Conservation (phyloP, 345 rosid genomes). For the Isatis tinctoria region DNA sequence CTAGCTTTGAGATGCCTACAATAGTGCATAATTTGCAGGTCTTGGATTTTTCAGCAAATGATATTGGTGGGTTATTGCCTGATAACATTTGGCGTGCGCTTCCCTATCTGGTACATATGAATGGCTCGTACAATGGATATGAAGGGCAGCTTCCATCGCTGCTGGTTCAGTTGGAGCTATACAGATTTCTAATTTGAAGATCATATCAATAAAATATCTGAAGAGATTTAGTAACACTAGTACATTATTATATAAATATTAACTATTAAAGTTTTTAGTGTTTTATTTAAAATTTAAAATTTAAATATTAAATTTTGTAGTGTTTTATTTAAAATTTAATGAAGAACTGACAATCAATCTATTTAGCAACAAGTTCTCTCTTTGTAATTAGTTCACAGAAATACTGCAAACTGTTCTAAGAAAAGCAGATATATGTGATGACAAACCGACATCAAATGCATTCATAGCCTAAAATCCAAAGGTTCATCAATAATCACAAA, state of each 20-base stretch:
- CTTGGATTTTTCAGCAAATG: neutral
- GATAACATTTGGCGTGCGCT: neutral
- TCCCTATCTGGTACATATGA: neutral
- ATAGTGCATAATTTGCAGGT: neutral
- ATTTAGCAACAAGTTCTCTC: neutral
- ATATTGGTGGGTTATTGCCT: neutral
- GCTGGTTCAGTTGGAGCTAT: no score
- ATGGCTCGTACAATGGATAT: neutral
- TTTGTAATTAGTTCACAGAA: neutral
- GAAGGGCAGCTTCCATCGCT: neutral
- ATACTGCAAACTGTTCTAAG: neutral
- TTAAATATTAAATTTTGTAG: no score
- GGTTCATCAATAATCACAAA: neutral
- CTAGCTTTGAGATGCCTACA: neutral
- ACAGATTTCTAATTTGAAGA: no score
- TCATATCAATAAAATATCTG: no score
- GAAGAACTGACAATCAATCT: neutral
- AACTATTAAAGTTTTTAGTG: no score
- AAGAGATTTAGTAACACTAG: no score
- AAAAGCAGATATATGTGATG: neutral
- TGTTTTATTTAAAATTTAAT: no score
- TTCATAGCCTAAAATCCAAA: neutral
- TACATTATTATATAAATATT: no score
- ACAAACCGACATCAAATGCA: neutral
- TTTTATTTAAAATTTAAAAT: no score